Evolutionary conservation across 805 yeast species (phyloP), one percentile per base, ranked within the genome.

Genomic region (Metschnikowia anglica): DNA sequence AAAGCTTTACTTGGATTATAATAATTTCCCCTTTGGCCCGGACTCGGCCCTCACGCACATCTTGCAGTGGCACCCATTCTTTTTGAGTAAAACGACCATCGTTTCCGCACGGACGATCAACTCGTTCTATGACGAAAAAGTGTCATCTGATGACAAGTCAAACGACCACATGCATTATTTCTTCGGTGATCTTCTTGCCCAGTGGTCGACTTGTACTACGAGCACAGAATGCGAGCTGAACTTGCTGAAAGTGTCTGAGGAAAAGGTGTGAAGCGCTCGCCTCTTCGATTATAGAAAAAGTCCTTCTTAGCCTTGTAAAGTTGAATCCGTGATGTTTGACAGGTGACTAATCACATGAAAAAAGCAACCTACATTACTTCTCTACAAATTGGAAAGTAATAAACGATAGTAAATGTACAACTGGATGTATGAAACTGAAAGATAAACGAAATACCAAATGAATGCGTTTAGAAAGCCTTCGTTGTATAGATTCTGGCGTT

Each of bases 31-130:
- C 11, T 61, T 62, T 37, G 76, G 76, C 41, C 84, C 81, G 4
- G 80, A 78, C 45, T 73, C 76, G n/a, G 90, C 93, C 0, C 59
- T 91, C 32, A 77, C 87, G n/a, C 98, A 93, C 60, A 71, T 89
- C 34, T 70, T 89, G 53, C 97, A 88, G 63, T 93, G 98, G 99
- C 99, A 91, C 60, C 96, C 97, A 10, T 79, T 77, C 21, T 66
- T 85, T 20, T 71, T 93, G 52, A 75, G 85, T 41, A 84, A 80
- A 56, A 73, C 93, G 3, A 84, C 88, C 0, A 62, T 91, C 12
- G 77, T 93, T 1, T 86, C 88, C 6, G 52, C 72, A 3, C 65
- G 69, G 45, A 59, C 70, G 10, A 66, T 71, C 13, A 54, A 63
- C 36, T 61, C 73, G 4, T 47, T 50, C 24, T 62, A 62, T 37